These are phyloP conservation scores for Theileria parva DNA, from an alignment of 169 alveolate genomes.

Conservation along the genomic window DNA sequence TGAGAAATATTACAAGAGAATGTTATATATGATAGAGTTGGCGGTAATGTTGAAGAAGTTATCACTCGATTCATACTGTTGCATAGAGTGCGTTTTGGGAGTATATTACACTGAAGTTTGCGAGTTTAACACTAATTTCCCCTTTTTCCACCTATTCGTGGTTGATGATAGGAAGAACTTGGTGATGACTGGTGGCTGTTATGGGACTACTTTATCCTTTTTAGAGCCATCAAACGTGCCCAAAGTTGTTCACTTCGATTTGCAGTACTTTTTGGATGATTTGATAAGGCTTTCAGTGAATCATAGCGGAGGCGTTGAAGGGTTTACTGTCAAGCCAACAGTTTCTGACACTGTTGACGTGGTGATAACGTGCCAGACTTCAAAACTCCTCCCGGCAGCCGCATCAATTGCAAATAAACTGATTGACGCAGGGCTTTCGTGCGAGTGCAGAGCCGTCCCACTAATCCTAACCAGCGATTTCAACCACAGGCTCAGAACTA, in stretches of 20 bases:
- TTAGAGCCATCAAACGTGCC: slow-evolving; percentile 7
- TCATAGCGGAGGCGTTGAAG: not conserved
- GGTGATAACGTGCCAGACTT: slow-evolving; percentile 51
- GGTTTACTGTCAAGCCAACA: slow-evolving; percentile 4
- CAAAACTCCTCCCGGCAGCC: slow-evolving; percentile 50
- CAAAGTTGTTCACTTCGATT: slow-evolving; percentile 14
- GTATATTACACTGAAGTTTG: slow-evolving; percentile 17
- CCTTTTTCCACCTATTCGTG: slow-evolving; percentile 38
- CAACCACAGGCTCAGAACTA: slow-evolving; percentile 34
- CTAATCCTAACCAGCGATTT: slow-evolving; percentile 56
- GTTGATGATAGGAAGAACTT: slow-evolving; percentile 8
- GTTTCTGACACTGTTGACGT: slow-evolving; percentile 30
- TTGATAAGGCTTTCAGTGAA: slow-evolving; percentile 11
- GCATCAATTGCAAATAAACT: slow-evolving; percentile 31
- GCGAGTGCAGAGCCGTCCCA: slow-evolving; percentile 67
- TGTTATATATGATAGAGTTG: slow-evolving; percentile 38
- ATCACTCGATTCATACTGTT: not conserved
- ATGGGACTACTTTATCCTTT: slow-evolving; percentile 8
- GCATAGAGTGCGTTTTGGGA: slow-evolving; percentile 41
- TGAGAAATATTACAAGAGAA: slow-evolving; percentile 30
- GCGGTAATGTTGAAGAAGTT: slow-evolving; percentile 17
- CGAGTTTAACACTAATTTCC: slow-evolving; percentile 36
- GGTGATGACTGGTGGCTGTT: slow-evolving; percentile 49
- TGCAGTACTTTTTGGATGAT: slow-evolving; percentile 28
- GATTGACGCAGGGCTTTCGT: slow-evolving; percentile 57